Conservation (phyloP, 1,139 yeast genomes). For the Blastobotrys petasosporus region DNA sequence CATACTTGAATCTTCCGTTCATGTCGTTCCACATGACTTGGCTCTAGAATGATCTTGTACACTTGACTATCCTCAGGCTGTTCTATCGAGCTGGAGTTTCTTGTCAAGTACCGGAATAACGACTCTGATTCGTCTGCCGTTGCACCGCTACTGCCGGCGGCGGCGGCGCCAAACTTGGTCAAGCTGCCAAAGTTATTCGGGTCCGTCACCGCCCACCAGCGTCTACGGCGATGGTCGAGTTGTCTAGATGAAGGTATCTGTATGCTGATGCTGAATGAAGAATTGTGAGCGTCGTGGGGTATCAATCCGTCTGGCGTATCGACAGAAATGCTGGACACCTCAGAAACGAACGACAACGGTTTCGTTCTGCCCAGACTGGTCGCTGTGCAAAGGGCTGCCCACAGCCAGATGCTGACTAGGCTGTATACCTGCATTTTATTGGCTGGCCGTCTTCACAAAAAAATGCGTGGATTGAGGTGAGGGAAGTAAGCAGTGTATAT, state of each 20-base stretch:
- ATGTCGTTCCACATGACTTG: constrained; percentile 16
- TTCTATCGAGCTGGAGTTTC: constrained; percentile 25
- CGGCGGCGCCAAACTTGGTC: constrained; percentile 1
- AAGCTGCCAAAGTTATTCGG: constrained; percentile 23
- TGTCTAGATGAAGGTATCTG: constrained; percentile 24
- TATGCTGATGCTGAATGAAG: constrained; percentile 18
- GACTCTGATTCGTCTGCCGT: constrained; percentile 18
- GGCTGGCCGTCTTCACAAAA: too few species aligned
- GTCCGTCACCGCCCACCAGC: constrained; percentile 32
- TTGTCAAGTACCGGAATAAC: constrained; percentile 25
- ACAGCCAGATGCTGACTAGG: too few species aligned
- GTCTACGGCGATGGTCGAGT: constrained; percentile 26
- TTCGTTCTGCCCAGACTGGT: constrained; percentile 18
- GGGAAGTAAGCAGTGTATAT: too few species aligned
- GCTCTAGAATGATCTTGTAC: constrained; percentile 28
- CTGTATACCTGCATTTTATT: too few species aligned
- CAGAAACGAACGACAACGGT: constrained; percentile 24
- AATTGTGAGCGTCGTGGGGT: constrained; percentile 10
- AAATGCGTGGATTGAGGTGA: too few species aligned
- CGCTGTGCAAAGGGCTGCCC: neutral
- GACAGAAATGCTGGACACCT: constrained; percentile 13
- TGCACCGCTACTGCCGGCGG: too few species aligned
- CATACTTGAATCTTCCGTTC: constrained; percentile 12
- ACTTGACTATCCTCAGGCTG: constrained; percentile 24
- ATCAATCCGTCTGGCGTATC: constrained; percentile 11